These are phyloP conservation scores for Thraustochytrium sp. DNA, from an alignment of 352 stramenopile species.

Conservation along the genomic window DNA sequence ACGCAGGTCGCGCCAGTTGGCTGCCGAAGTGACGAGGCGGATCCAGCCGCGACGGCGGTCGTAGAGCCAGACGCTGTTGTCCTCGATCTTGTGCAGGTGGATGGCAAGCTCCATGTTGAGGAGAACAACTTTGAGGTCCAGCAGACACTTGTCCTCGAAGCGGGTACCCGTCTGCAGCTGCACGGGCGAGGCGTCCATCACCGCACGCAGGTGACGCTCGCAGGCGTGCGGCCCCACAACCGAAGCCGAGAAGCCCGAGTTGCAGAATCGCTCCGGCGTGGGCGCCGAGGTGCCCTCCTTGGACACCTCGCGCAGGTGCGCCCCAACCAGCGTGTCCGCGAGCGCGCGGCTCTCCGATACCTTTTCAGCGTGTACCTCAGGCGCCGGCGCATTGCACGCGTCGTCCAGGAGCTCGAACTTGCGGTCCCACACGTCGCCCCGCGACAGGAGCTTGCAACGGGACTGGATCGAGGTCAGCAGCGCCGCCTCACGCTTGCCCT, in stretches of 20 bases:
- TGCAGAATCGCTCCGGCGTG: background rate
- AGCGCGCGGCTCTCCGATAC: background rate
- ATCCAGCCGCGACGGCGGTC: constrained; percentile 16
- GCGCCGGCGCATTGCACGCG: background rate
- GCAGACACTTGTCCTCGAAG: constrained; percentile 10
- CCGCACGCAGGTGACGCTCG: background rate
- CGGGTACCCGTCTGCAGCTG: background rate
- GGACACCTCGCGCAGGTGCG: background rate
- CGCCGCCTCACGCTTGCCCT: constrained; percentile 10
- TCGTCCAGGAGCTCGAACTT: background rate
- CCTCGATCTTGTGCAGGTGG: constrained; percentile 7
- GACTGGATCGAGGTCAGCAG: constrained; percentile 14
- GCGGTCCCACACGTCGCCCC: constrained; percentile 4
- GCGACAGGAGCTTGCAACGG: constrained; percentile 18
- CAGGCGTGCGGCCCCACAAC: background rate
- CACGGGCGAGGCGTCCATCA: background rate
- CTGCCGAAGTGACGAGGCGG: constrained; percentile 20
- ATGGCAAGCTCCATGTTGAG: constrained; percentile 35
- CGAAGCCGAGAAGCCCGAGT: background rate
- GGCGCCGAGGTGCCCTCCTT: background rate
- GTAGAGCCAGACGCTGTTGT: constrained; percentile 11
- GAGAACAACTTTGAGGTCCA: constrained; percentile 35
- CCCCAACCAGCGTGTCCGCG: background rate
- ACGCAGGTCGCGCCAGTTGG: constrained; percentile 33
- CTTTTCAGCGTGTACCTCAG: background rate